Evolutionary conservation across 192 early-diverging fungal species (phyloP), one percentile per base, ranked within the genome.

Genomic region (Dimargaris xerosporica): DNA sequence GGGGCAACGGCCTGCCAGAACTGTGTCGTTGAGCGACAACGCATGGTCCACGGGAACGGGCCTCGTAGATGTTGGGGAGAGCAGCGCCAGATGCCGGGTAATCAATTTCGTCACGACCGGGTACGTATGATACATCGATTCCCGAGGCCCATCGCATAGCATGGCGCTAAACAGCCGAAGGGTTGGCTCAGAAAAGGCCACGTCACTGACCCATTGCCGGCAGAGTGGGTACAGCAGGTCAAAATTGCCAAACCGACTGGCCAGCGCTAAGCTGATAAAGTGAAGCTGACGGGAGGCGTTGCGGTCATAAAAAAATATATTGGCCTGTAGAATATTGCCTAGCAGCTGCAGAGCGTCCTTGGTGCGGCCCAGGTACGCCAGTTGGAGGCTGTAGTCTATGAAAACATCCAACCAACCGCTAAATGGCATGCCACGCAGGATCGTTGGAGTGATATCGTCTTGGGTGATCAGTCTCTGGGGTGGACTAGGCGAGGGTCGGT

Each of bases 391-490:
- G 51, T 73, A 75, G 50, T 63, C 31, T n/a, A 75, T 65, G 28
- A 78, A 75, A 66, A 78, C 70, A 39, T 69, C 63, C 11, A 64
- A 30, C 76, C 76, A 78, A 23, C 63, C 60, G 23, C 54, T 63
- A 44, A 78, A 78, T 43, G 47, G 43, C 26, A 71, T 65, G 5
- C 69, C 71, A 34, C 71, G 76, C 58, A 75, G 75, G 48, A 71
- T 69, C n/a, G 71, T 73, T 4, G 72, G 59, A 21, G 50, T 44
- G 17, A 26, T 25, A 1, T 60, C 34, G 7, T 56, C 51, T 0
- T 65, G 59, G 3, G 65, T 63, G 12, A 50, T 7, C 34, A 39
- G 34, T 7, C 7, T 7, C 7, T 39, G 34, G 34, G 34, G 7
- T 39, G 34, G 7, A 7, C 7, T 2, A 7, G 34, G n/a, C 1